Percentiles rank a stretch among this genome's conserved stretches.
phyloP scores from a whole-genome alignment of 371 early-diverging fungal species.

The Circinella umbellata region DNA sequence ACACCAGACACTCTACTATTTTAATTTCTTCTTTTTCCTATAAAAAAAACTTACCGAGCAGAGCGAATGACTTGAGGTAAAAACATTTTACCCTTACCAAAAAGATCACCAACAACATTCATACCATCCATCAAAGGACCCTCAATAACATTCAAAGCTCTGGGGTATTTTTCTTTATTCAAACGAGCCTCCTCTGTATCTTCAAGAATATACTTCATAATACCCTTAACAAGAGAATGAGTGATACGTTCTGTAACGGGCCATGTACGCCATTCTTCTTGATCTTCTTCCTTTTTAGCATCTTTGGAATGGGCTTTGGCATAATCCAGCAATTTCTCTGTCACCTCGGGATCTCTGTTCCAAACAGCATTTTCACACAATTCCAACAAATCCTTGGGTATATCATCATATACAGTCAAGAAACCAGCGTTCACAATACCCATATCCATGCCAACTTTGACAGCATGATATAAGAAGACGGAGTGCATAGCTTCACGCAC shows the following conservation, averaged over 20 bases:
- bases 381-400: constrained; percentile 87
- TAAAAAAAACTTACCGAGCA: constrained; percentile 59
- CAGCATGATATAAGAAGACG: constrained; percentile 92
- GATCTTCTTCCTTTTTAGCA: constrained; percentile 72
- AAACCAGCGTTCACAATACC: constrained; percentile 96
- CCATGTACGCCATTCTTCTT: constrained; percentile 85
- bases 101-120: constrained; percentile 91
- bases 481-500: constrained; percentile 95
- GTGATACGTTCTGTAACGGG: constrained; percentile 78
- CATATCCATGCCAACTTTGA: constrained; percentile 94
- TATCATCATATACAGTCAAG: constrained; percentile 93
- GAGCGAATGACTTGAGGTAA: constrained; percentile 97
- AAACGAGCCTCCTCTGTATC: constrained; percentile 92
- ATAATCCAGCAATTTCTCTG: constrained; percentile 88
- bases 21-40: too few species aligned
- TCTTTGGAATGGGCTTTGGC: constrained; percentile 85
- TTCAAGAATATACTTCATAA: constrained; percentile 88
- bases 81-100: constrained; percentile 95
- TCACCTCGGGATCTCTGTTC: constrained; percentile 90
- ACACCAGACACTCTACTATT: too few species aligned
- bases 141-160: constrained; percentile 92
- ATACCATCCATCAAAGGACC: constrained; percentile 95
- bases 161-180: constrained; percentile 71
- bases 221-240: constrained; percentile 90
- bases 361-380: constrained; percentile 92